Evolutionary conservation across 306 rosid species (phyloP).

Genomic region (Castanea crenata): DNA sequence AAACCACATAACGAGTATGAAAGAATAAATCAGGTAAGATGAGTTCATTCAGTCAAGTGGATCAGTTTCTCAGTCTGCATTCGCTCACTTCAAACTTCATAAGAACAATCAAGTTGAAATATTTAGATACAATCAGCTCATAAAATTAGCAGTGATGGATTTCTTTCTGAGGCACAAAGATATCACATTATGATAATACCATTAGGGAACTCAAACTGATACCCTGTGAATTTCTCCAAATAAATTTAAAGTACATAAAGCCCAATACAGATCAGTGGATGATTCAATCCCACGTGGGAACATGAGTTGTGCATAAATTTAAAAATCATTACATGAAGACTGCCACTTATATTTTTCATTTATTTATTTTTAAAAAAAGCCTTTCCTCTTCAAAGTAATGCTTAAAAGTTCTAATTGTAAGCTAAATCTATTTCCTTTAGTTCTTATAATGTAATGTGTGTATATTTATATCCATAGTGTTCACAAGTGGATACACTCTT

Average conservation of each 20-base stretch:
- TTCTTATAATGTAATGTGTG: not conserved
- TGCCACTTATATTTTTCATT: not conserved
- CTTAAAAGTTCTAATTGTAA: not conserved
- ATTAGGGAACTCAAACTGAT: not conserved
- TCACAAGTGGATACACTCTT: not conserved
- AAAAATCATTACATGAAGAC: not conserved
- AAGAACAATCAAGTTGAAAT: not conserved
- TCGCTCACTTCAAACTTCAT: not conserved
- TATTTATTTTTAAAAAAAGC: accelerated
- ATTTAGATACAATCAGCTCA: not conserved
- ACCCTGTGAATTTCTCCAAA: not conserved
- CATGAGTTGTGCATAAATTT: not conserved
- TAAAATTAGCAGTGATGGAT: not conserved
- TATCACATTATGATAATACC: not conserved
- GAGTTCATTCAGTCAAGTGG: too few relatives aligned
- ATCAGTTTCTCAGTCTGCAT: too few relatives aligned
- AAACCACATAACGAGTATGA: not conserved
- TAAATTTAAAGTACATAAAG: not conserved
- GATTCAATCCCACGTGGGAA: not conserved
- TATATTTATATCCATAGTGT: not conserved
- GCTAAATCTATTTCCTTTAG: too few relatives aligned
- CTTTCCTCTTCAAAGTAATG: not conserved
- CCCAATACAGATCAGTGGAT: not conserved
- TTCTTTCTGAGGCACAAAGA: not conserved
- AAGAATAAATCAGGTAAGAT: not conserved